Percentiles rank a stretch among this genome's conserved stretches.
These are phyloP conservation scores for Fusarium proliferatum DNA, from an alignment of 2,329 filamentous ascomycete genomes.

Conservation along the genomic window DNA sequence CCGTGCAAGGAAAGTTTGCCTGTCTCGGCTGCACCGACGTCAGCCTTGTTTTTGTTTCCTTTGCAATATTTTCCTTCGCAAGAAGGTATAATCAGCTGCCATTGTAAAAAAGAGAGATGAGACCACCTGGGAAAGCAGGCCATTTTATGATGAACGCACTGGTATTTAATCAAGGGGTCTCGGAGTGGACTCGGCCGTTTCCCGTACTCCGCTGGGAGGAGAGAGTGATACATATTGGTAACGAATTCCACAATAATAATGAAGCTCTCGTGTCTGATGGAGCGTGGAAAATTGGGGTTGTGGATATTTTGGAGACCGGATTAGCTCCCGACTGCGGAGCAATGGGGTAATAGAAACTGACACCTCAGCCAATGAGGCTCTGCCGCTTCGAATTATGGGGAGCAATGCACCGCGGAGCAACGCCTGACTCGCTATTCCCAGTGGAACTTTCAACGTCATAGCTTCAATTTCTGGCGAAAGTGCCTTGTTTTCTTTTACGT, in stretches of 20 bases:
- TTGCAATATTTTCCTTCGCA: not conserved
- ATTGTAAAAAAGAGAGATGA: not conserved
- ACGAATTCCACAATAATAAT: constrained; percentile 12
- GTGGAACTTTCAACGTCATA: constrained; percentile 34
- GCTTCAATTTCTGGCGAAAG: not conserved
- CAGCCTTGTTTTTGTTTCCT: not conserved
- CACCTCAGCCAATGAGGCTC: not conserved
- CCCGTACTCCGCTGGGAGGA: not conserved
- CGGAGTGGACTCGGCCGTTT: constrained; percentile 6
- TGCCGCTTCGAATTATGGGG: not conserved
- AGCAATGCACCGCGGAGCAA: not conserved
- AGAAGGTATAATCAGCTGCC: not conserved
- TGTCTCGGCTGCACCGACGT: constrained; percentile 3
- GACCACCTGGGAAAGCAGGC: not conserved
- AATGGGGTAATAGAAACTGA: constrained; percentile 31
- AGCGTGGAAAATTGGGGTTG: not conserved
- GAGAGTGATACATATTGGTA: not conserved
- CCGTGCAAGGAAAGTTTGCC: not conserved
- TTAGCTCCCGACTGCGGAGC: constrained; percentile 9
- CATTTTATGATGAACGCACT: not conserved
- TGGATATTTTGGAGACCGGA: constrained; percentile 24
- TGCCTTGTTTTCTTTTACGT: constrained; percentile 33
- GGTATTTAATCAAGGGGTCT: constrained; percentile 7
- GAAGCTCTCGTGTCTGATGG: not conserved
- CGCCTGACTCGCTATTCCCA: constrained; percentile 18